A percentile compares a stretch with the other conserved stretches of the same genome.
phyloP scores from a whole-genome alignment of 169 alveolate species.

The Cryptosporidium tyzzeri region DNA sequence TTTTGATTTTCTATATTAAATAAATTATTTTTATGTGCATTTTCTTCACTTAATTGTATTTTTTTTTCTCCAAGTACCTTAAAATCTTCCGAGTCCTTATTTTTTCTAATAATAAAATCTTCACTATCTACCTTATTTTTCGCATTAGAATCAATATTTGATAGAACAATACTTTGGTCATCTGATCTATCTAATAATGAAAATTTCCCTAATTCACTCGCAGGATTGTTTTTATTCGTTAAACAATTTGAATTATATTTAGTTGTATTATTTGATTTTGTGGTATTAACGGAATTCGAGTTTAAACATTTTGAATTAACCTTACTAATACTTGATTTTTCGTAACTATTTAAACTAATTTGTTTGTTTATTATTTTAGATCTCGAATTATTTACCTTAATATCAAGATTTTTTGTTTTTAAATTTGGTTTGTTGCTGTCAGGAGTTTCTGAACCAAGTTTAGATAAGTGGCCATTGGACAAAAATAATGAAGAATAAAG shows the following conservation, averaged over 20 bases:
- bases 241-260: neutral
- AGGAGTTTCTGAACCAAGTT: neutral
- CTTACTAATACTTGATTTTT: neutral
- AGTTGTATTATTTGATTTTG: neutral
- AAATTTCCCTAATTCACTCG: too few relatives aligned
- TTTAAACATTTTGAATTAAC: neutral
- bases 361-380: neutral
- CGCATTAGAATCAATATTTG: neutral
- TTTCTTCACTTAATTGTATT: neutral
- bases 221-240: too few relatives aligned
- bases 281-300: neutral
- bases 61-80: neutral
- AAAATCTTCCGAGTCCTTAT: too few relatives aligned
- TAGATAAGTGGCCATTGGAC: neutral
- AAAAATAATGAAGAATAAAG: slow-evolving; percentile 26
- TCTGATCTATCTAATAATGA: neutral
- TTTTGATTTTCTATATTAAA: neutral
- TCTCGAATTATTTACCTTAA: neutral
- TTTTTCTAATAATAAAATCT: too few relatives aligned
- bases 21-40: neutral
- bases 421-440: neutral
- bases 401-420: neutral
- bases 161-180: neutral
- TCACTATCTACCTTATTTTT: neutral
- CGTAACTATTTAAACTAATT: neutral